Conservation (phyloP, 2,329 filamentous ascomycete species). For the Diplodia mutila region DNA sequence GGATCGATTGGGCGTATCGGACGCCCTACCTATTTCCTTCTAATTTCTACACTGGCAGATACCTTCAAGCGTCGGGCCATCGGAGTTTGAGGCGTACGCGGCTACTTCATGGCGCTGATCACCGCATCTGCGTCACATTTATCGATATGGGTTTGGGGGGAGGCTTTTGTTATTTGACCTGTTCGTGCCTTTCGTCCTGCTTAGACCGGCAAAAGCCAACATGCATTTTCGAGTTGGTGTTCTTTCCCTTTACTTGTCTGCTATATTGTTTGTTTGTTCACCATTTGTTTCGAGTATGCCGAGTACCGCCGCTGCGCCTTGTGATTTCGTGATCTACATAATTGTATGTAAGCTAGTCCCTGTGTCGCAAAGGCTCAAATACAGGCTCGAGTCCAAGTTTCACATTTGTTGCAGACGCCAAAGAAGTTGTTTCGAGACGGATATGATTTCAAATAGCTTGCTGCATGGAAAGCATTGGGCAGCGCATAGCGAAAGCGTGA, state of each 20-base stretch:
- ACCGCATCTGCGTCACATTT: neutral
- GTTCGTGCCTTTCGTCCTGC: neutral
- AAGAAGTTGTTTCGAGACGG: neutral
- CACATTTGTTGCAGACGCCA: neutral
- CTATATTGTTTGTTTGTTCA: neutral
- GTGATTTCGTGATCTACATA: neutral
- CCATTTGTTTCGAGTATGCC: neutral
- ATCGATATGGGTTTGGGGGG: constrained; percentile 3
- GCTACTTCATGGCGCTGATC: constrained; percentile 13
- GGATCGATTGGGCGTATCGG: neutral
- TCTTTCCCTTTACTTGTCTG: neutral
- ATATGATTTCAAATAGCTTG: neutral
- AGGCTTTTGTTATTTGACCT: neutral
- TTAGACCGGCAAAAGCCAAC: constrained; percentile 17
- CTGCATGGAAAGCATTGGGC: neutral
- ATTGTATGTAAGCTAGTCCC: constrained; percentile 10
- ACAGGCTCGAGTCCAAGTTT: constrained; percentile 5
- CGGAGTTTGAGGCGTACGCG: constrained; percentile 24
- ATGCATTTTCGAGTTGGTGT: constrained; percentile 1
- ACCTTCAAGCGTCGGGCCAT: constrained; percentile 24
- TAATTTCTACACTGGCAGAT: constrained; percentile 20
- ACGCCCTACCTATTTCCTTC: constrained; percentile 7
- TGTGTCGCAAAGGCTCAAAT: constrained; percentile 1
- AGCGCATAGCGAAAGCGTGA: no score
- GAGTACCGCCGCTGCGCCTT: constrained; percentile 9